Evolutionary conservation across 208 protist genomes (phyloP).

Genomic region (Spongospora subterranea): DNA sequence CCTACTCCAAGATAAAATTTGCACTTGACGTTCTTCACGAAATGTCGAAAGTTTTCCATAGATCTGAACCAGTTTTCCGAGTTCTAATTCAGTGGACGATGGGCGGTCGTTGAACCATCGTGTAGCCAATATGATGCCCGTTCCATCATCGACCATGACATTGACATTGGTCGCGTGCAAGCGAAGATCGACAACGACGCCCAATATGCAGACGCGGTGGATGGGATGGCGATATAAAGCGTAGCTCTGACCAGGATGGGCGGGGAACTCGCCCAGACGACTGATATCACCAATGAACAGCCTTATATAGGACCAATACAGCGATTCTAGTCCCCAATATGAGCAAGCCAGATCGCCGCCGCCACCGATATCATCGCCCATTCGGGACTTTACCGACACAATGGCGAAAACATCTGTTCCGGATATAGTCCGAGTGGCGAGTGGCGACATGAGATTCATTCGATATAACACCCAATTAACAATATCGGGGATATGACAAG

Average conservation of each 20-base stretch:
- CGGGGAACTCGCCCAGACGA: background rate
- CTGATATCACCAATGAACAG: constrained; percentile 10
- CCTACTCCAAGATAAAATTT: constrained; percentile 7
- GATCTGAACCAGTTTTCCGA: background rate
- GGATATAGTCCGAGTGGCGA: too few relatives aligned
- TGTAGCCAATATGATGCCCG: constrained; percentile 13
- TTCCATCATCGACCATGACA: constrained; percentile 43
- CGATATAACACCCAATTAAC: too few relatives aligned
- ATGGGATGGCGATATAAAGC: background rate
- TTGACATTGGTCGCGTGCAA: background rate
- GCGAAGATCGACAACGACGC: background rate
- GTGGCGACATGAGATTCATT: too few relatives aligned
- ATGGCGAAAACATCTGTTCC: too few relatives aligned
- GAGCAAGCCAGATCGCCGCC: background rate
- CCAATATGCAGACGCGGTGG: constrained; percentile 28
- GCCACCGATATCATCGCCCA: too few relatives aligned
- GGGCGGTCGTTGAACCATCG: background rate
- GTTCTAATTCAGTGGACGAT: background rate
- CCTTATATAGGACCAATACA: background rate
- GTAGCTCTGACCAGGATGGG: constrained; percentile 5
- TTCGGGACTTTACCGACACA: too few relatives aligned
- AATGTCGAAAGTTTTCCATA: background rate
- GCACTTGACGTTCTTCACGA: constrained; percentile 1
- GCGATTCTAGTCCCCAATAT: constrained; percentile 19
- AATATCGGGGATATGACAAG: too few relatives aligned